These are phyloP conservation scores for Colletotrichum musicola DNA, from an alignment of 2,329 filamentous ascomycete species.

Conservation along the genomic window DNA sequence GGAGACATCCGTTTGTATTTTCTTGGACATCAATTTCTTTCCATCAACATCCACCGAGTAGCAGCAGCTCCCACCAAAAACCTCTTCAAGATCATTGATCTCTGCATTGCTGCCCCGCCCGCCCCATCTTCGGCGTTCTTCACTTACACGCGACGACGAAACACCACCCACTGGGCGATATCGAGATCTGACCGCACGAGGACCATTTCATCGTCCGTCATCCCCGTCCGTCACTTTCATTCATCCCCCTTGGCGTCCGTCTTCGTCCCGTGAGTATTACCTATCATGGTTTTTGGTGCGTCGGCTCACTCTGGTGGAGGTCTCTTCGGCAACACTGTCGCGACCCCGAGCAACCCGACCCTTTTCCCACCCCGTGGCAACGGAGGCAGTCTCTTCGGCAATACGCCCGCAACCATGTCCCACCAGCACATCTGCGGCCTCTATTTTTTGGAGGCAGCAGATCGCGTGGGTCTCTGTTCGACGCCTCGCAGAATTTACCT, in stretches of 20 bases:
- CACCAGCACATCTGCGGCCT: constrained; percentile 50
- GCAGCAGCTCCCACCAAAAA: too few species aligned
- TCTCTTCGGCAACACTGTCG: background rate
- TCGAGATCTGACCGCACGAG: background rate
- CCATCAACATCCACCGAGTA: too few species aligned
- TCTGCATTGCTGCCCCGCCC: too few species aligned
- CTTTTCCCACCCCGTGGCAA: too few species aligned
- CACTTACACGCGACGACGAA: too few species aligned
- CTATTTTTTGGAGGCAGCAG: constrained; percentile 44
- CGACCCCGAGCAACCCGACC: background rate
- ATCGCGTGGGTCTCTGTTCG: background rate
- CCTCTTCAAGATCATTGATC: too few species aligned
- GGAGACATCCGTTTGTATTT: too few species aligned
- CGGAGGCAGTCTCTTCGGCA: background rate
- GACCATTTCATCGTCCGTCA: background rate
- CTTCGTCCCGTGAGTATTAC: background rate
- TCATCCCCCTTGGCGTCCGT: background rate
- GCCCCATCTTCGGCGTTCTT: too few species aligned
- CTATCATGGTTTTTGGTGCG: constrained; percentile 4
- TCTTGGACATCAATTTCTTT: too few species aligned
- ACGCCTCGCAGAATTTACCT: constrained; percentile 57
- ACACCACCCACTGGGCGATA: too few species aligned
- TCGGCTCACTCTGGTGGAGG: background rate
- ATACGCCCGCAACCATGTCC: background rate
- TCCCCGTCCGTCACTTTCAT: background rate